phyloP scores from a whole-genome alignment of 495 filamentous ascomycete genomes.

The Neurospora sp. region DNA sequence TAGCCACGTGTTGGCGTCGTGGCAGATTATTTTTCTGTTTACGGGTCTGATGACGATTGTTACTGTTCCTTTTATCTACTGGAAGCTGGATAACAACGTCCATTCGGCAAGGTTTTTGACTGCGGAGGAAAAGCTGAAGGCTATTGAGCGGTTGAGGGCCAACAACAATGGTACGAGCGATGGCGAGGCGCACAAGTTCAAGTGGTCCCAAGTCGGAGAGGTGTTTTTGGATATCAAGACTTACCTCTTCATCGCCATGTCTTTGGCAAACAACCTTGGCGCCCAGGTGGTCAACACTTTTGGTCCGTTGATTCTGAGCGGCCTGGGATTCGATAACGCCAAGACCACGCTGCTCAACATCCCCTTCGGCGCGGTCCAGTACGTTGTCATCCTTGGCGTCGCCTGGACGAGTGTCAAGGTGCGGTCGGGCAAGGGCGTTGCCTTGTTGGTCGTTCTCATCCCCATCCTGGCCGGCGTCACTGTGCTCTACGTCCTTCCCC shows the following conservation, averaged over 20 bases:
- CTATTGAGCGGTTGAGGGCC: conserved; percentile 35
- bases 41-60: conserved; percentile 48
- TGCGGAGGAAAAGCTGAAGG: conserved; percentile 34
- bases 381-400: conserved; percentile 44
- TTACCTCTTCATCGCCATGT: conserved; percentile 39
- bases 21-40: conserved; percentile 59
- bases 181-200: conserved; percentile 27
- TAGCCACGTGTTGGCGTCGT: conserved; percentile 40
- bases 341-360: conserved; percentile 54
- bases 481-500: conserved; percentile 44
- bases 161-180: conserved; percentile 48
- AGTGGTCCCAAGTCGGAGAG: conserved; percentile 34
- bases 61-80: conserved; percentile 39
- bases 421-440: conserved; percentile 33
- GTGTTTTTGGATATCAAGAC: conserved; percentile 36
- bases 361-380: conserved; percentile 50
- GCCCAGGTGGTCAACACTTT: conserved; percentile 51
- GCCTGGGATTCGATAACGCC: conserved; percentile 49
- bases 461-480: conserved; percentile 49
- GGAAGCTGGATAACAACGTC: conserved; percentile 43
- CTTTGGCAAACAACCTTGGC: conserved; percentile 51
- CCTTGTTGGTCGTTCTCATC: conserved; percentile 41
- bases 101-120: conserved; percentile 44
- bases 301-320: conserved; percentile 51
- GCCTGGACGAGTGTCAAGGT: conserved; percentile 43